phyloP scores from a whole-genome alignment of 2,329 filamentous ascomycete species.

The Pseudogymnoascus sp. region DNA sequence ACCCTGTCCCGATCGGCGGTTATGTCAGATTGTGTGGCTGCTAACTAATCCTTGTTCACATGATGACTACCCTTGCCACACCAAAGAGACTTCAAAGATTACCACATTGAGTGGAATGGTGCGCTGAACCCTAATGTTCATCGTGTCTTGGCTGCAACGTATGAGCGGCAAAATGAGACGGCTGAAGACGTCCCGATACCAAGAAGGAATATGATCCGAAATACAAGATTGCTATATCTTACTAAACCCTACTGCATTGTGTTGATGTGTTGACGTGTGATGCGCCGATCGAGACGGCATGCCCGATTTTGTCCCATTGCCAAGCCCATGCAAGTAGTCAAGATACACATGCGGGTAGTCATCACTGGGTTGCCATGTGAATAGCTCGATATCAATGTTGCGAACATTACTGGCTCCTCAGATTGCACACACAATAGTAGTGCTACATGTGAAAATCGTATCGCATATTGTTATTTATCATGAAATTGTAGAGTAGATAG shows the following conservation, averaged over 20 bases:
- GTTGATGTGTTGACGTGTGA: neutral
- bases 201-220: neutral
- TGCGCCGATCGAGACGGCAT: neutral
- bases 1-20: neutral
- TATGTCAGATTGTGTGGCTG: neutral
- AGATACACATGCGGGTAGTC: neutral
- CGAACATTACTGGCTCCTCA: neutral
- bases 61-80: neutral
- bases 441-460: neutral
- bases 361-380: neutral
- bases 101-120: neutral
- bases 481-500: neutral
- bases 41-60: neutral
- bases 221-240: neutral
- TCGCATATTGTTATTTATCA: neutral
- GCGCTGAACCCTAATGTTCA: neutral
- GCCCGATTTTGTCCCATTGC: neutral
- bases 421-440: neutral
- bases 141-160: neutral
- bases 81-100: neutral
- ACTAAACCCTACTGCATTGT: neutral
- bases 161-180: neutral
- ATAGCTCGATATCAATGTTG: neutral
- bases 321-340: neutral
- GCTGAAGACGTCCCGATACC: neutral